Percentiles rank a stretch among this genome's conserved stretches.
These are phyloP conservation scores for Hyphodiscus hymeniophilus DNA, from an alignment of 495 filamentous ascomycete genomes.

Conservation along the genomic window DNA sequence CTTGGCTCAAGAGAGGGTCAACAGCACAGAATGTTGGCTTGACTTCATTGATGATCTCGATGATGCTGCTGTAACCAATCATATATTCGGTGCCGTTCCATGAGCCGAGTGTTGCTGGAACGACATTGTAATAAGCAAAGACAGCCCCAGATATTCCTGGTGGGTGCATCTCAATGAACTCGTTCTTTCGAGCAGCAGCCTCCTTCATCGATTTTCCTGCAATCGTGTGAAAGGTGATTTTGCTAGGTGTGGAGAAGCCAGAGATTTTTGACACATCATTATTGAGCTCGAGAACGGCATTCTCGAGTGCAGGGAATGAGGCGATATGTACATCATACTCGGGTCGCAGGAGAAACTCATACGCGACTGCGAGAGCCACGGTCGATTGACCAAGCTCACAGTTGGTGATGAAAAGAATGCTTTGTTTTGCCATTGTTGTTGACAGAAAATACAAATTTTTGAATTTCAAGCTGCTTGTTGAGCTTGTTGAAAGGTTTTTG, in stretches of 20 bases:
- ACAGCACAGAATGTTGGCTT: conserved; percentile 37
- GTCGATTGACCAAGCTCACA: conserved; percentile 48
- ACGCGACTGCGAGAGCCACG: conserved; percentile 42
- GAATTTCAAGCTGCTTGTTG: too few relatives aligned
- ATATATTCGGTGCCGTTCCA: conserved; percentile 44
- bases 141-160: conserved; percentile 31
- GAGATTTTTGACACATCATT: neutral
- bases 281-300: conserved; percentile 25
- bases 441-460: neutral
- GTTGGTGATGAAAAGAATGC: conserved; percentile 44
- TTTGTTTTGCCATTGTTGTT: neutral
- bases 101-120: conserved; percentile 27
- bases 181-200: conserved; percentile 28
- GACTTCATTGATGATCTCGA: conserved; percentile 33
- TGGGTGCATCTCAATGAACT: conserved; percentile 10
- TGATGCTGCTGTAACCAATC: conserved; percentile 34
- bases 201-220: conserved; percentile 34
- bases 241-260: neutral
- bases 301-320: conserved; percentile 35
- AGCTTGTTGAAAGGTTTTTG: too few relatives aligned
- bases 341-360: conserved; percentile 36
- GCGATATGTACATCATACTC: conserved; percentile 43
- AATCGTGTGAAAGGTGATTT: conserved; percentile 32
- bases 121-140: conserved; percentile 29
- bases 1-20: conserved; percentile 43